Percentiles rank a stretch among this genome's conserved stretches.
phyloP scores from a whole-genome alignment of 495 filamentous ascomycete genomes.

The Lepidopterella palustris region DNA sequence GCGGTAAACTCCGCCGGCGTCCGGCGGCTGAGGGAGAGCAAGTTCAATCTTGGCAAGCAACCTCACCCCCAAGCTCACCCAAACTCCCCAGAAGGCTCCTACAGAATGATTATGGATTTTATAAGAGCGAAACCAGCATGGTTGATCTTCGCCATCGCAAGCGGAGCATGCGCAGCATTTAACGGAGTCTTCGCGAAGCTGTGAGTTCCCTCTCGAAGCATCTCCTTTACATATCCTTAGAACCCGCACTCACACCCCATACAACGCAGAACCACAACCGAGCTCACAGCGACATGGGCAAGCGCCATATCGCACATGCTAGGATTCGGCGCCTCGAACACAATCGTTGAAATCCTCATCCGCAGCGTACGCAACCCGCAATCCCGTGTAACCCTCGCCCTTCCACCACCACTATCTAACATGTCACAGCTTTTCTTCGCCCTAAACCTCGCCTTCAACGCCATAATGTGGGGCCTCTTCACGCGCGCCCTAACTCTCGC shows the following conservation, averaged over 20 bases:
- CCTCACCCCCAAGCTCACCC: background rate
- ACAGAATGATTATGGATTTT: constrained; percentile 7
- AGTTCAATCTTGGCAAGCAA: too few species aligned
- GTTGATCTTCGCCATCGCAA: constrained; percentile 76
- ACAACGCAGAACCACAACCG: constrained; percentile 68
- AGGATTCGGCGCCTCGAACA: constrained; percentile 46
- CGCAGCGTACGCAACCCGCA: constrained; percentile 54
- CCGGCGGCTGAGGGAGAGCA: too few species aligned
- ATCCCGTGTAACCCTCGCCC: background rate
- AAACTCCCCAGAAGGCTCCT: background rate
- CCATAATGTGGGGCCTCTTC: constrained; percentile 91
- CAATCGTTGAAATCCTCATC: constrained; percentile 57
- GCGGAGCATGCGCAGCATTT: constrained; percentile 82
- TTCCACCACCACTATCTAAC: constrained; percentile 1
- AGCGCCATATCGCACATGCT: constrained; percentile 55
- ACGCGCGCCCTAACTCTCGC: constrained; percentile 76
- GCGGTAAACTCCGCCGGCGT: too few species aligned
- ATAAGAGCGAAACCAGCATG: constrained; percentile 41
- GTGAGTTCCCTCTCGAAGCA: constrained; percentile 44
- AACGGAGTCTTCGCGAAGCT: constrained; percentile 97
- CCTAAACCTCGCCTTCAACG: constrained; percentile 84
- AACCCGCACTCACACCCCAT: too few species aligned
- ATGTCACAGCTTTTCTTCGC: constrained; percentile 66
- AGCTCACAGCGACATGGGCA: constrained; percentile 67
- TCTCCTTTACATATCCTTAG: constrained; percentile 6